Evolutionary conservation across 805 yeast species (phyloP).

Genomic region (Debaryomyces tyrocola): DNA sequence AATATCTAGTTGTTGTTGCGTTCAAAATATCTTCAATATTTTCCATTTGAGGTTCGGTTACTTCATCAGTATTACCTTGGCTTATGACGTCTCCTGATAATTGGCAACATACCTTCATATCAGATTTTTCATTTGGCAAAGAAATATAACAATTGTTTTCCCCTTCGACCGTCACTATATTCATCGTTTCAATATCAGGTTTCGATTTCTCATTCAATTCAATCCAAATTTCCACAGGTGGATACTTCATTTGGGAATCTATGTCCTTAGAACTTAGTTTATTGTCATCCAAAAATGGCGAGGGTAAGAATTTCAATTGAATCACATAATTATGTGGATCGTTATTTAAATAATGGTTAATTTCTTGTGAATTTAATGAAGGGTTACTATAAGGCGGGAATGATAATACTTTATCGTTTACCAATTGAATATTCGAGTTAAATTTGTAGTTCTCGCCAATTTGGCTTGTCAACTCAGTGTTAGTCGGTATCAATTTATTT

Average conservation of each 20-base stretch:
- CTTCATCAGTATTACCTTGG: conserved; percentile 3
- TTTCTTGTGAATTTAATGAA: conserved; percentile 14
- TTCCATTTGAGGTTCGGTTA: conserved; percentile 2
- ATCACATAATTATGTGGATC: conserved; percentile 38
- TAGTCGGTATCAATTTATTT: conserved; percentile 5
- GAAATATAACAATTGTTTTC: conserved; percentile 45
- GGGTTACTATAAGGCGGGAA: conserved; percentile 23
- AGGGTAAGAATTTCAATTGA: conserved; percentile 49
- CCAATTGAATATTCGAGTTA: conserved; percentile 33
- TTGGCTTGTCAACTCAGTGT: conserved; percentile 2
- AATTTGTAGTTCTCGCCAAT: conserved; percentile 19
- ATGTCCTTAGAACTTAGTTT: conserved; percentile 3
- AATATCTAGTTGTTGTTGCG: conserved; percentile 25
- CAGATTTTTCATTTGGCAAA: conserved; percentile 41
- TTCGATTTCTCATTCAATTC: conserved; percentile 36
- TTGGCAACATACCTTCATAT: conserved; percentile 46
- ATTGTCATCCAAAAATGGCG: conserved; percentile 31
- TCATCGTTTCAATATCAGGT: conserved; percentile 40
- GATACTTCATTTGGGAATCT: conserved; percentile 32
- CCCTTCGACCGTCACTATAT: conserved; percentile 44
- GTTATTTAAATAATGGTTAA: conserved; percentile 16
- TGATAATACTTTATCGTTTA: conserved; percentile 30
- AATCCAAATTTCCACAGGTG: conserved; percentile 60
- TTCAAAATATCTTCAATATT: conserved; percentile 9
- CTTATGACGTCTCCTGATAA: conserved; percentile 33